Evolutionary conservation across 164 flowering plant species (phyloP), one percentile per base, ranked within the genome.

Genomic region (Platanus orientalis): DNA sequence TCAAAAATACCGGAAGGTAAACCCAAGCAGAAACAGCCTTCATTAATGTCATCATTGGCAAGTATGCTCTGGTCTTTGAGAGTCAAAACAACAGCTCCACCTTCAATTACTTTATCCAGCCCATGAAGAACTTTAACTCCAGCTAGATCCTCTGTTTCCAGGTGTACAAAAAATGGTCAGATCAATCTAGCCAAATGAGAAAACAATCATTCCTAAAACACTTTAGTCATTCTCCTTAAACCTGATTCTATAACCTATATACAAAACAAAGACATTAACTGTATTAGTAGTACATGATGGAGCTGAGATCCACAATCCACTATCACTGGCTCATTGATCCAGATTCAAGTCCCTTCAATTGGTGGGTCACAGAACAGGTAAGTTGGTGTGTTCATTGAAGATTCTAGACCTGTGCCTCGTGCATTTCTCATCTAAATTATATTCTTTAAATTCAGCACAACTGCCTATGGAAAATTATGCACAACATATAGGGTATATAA

Each of bases 1-100:
- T 97, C 90, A 40, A 28, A 20, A 49, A 26, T 53, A 56, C 20
- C 44, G 48, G 11, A 23, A 14, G 26, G 14, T 7, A 4, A 13
- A 34, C n/a, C 24, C 7, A 20, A 49, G 63, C 30, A 3, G 27
- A 1, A 4, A 60, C 34, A 73, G 91, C 97, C 97, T 78, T 89
- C 77, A 61, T 91, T 94, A 7, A 94, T 40, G 60, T 84, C 88
- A 52, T 95, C 97, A 76, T 79, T 79, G 34, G 90, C 93, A 60
- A 94, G 89, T 67, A 91, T 89, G 54, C 63, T 83, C 77, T 94
- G 99, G 79, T 94, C 97, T 74, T 89, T 94, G 64, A 91, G 91
- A 21, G 97, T 94, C 79, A 94, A 81, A 69, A 89, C 95, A 67
- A 94, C 99, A 66, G 99, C 96, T 54, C 99, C 99, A 66, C 99